These are phyloP conservation scores for Eimeria necatrix DNA, from an alignment of 169 alveolate genomes.

Conservation along the genomic window DNA sequence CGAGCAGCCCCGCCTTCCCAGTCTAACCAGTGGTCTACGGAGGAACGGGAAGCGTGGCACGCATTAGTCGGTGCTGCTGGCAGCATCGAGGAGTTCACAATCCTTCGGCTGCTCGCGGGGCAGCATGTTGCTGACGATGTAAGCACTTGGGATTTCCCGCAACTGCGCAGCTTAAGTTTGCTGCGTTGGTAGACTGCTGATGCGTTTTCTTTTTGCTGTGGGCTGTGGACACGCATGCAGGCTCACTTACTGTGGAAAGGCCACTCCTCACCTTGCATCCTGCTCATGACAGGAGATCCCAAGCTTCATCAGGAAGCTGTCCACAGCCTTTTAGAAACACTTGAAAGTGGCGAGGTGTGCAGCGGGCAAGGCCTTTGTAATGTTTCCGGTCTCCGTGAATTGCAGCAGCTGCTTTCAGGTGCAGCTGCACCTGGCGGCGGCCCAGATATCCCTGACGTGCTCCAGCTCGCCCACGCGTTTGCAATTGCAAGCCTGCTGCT, in stretches of 20 bases:
- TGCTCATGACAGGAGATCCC: constrained; percentile 62
- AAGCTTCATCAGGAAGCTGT: constrained; percentile 34
- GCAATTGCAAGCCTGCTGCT: constrained; percentile 68
- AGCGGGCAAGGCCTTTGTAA: not conserved
- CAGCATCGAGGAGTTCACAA: constrained; percentile 53
- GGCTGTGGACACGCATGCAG: constrained; percentile 19
- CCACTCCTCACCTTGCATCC: constrained; percentile 3
- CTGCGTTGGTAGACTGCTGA: not conserved
- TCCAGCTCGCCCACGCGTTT: constrained; percentile 59
- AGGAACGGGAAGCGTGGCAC: constrained; percentile 11
- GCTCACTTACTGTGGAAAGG: constrained; percentile 46
- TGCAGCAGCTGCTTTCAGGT: not conserved
- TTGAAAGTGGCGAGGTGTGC: not conserved
- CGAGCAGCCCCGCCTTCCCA: not conserved
- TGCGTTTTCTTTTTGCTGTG: not conserved
- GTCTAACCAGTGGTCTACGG: not conserved
- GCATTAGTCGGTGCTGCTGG: constrained; percentile 55
- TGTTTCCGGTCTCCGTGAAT: not conserved
- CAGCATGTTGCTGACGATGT: constrained; percentile 51
- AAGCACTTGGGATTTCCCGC: not conserved
- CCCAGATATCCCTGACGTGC: constrained; percentile 1
- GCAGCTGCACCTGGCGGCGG: not conserved
- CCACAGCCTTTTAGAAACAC: not conserved
- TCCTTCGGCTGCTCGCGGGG: constrained; percentile 54
- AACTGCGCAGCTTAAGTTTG: not conserved